Conservation (phyloP, 2,329 filamentous ascomycete genomes). For the Paecilomyces sp. region DNA sequence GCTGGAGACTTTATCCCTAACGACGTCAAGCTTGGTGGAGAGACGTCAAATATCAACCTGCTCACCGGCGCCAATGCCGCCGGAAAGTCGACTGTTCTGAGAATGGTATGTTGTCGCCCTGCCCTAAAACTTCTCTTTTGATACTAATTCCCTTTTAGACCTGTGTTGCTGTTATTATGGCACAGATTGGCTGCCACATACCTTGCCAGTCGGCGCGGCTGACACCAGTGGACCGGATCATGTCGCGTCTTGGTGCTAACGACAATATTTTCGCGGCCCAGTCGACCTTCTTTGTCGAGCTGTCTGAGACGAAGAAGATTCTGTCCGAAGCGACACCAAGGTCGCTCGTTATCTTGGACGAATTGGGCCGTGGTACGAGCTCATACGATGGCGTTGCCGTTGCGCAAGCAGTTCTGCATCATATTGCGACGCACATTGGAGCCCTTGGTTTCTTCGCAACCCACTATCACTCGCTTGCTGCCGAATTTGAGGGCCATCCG, state of each 20-base stretch:
- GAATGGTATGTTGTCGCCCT: constrained; percentile 61
- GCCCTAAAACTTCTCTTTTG: neutral
- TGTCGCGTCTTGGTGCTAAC: constrained; percentile 94
- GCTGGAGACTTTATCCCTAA: constrained; percentile 96
- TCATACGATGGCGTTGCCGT: constrained; percentile 96
- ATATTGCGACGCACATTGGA: constrained; percentile 86
- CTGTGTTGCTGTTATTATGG: constrained; percentile 94
- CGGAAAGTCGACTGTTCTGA: constrained; percentile 90
- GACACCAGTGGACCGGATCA: constrained; percentile 92
- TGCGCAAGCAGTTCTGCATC: constrained; percentile 93
- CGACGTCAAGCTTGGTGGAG: constrained; percentile 78
- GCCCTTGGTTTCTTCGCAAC: constrained; percentile 96
- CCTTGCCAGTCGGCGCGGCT: constrained; percentile 75
- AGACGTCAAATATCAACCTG: constrained; percentile 74
- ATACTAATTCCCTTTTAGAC: constrained; percentile 49
- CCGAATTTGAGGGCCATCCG: constrained; percentile 82
- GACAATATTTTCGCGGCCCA: constrained; percentile 99
- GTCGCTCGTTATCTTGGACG: constrained; percentile 92
- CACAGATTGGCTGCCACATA: constrained; percentile 89
- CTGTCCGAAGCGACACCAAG: constrained; percentile 87
- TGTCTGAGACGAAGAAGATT: constrained; percentile 98
- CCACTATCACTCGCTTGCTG: constrained; percentile 89
- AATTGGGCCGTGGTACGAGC: constrained; percentile 87
- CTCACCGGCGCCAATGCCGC: constrained; percentile 95
- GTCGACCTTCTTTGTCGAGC: constrained; percentile 95